Percentiles rank a stretch among this genome's conserved stretches.
phyloP scores from a whole-genome alignment of 257 asterid species.

The Capsicum rhomboideum region DNA sequence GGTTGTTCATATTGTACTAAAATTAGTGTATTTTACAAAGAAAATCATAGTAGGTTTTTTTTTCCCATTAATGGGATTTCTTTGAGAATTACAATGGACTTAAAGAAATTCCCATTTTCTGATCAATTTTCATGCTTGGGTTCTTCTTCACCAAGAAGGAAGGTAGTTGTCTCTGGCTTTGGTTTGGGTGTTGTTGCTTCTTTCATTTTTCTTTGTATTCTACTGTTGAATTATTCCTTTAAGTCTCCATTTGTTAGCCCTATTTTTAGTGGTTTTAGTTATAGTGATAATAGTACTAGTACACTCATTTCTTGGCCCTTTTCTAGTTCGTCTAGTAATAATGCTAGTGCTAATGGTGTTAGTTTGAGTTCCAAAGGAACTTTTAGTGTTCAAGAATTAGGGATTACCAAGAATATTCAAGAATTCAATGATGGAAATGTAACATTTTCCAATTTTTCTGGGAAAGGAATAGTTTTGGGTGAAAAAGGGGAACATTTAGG shows the following conservation, averaged over 20 bases:
- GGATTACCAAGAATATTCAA: slow-evolving; percentile 8
- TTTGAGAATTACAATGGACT: slow-evolving; percentile 29
- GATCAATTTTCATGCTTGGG: slow-evolving; percentile 32
- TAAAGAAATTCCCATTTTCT: slow-evolving; percentile 40
- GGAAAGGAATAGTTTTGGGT: slow-evolving; percentile 13
- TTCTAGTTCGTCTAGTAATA: slow-evolving; percentile 5
- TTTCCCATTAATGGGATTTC: not conserved
- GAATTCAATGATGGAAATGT: slow-evolving; percentile 11
- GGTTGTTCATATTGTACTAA: too few relatives aligned
- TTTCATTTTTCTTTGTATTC: slow-evolving; percentile 35
- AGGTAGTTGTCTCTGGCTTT: slow-evolving; percentile 53
- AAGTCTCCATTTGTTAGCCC: slow-evolving; percentile 46
- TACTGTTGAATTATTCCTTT: slow-evolving; percentile 37
- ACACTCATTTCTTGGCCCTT: slow-evolving; percentile 36
- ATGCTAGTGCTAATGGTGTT: not conserved
- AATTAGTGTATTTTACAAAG: too few relatives aligned
- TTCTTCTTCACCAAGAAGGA: slow-evolving; percentile 36
- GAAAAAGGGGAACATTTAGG: slow-evolving; percentile 10
- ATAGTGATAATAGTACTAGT: slow-evolving; percentile 15
- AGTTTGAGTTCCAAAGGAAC: slow-evolving; percentile 14
- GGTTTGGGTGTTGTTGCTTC: slow-evolving; percentile 40
- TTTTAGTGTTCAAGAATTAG: slow-evolving; percentile 10
- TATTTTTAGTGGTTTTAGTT: slow-evolving; percentile 26
- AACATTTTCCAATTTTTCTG: slow-evolving; percentile 5
- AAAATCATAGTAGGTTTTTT: not conserved